phyloP scores from a whole-genome alignment of 805 yeast genomes.

The Saturnispora sekii region DNA sequence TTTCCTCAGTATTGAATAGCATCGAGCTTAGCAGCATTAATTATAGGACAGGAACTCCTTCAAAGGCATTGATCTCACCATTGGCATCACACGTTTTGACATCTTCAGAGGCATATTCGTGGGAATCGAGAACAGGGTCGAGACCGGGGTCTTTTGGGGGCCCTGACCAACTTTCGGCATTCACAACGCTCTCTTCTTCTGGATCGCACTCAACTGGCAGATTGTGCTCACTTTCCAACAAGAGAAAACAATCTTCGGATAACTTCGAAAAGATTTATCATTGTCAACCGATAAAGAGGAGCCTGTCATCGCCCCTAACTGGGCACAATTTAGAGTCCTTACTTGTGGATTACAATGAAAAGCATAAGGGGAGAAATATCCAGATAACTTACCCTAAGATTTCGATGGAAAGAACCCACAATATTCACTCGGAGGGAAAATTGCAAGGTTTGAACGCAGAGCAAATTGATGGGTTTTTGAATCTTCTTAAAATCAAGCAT shows the following conservation, averaged over 20 bases:
- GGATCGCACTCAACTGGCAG: too few relatives aligned
- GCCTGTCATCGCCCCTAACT: background rate
- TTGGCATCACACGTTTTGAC: too few relatives aligned
- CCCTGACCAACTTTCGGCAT: too few relatives aligned
- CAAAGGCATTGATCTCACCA: too few relatives aligned
- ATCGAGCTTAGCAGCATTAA: background rate
- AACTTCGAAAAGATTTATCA: background rate
- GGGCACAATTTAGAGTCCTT: background rate
- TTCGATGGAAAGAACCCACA: background rate
- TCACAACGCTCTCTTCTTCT: too few relatives aligned
- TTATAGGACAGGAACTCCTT: background rate
- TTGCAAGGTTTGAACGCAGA: background rate
- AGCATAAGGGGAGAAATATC: background rate
- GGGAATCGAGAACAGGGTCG: too few relatives aligned
- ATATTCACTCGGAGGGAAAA: background rate
- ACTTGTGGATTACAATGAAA: background rate
- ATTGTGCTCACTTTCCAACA: too few relatives aligned
- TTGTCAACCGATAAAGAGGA: slow-evolving; percentile 1
- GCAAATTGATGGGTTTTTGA: background rate
- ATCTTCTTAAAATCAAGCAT: background rate
- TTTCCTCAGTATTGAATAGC: background rate
- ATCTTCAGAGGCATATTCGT: too few relatives aligned
- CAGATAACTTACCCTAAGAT: slow-evolving; percentile 1
- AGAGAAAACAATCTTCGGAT: background rate
- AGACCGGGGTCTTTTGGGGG: too few relatives aligned